Evolutionary conservation across 441 rosid species (phyloP), one percentile per base, ranked within the genome.

Genomic region (Aleurites moluccanus): DNA sequence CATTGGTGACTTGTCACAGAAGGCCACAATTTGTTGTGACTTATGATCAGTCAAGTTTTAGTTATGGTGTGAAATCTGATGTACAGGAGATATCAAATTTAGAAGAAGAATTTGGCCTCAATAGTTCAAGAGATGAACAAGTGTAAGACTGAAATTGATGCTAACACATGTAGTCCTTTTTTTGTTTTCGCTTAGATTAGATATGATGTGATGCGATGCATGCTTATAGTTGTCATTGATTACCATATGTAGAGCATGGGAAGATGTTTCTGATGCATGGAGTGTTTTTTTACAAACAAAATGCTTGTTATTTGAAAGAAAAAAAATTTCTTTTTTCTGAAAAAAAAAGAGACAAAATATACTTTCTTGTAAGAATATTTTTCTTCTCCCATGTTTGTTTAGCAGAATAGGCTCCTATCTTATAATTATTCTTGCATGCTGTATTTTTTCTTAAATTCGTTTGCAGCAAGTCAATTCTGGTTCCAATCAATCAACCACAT

Each of bases 41-140:
- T 73, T 69, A 28, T 65, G 80, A 76, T 82, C 89, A 86, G 76
- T 61, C 63, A 47, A 86, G 83, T 78, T 78, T 90, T 67, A 91
- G 80, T 40, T 83, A 70, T 45, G 86, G 84, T 63, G 77, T 83
- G 38, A 91, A 83, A 42, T 80, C 88, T 30, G 79, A 81, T 76
- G 55, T 78, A 64, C 80, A 81, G 69, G 84, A 76, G 56, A 78
- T 77, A 62, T 50, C 81, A 20, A 28, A 56, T 71, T 72, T 66
- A n/a, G 89, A 75, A 66, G 87, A 83, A 49, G 88, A 85, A 18
- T 80, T 42, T 77, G 70, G 64, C 70, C 21, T 81, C 45, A 42
- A 59, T 81, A 27, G 62, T 60, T 75, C 78, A 38, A 67, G 55
- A 6, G 82, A 76, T 64, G 83, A 84, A 79, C 73, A 73, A 76